These are phyloP conservation scores for Salix viminalis DNA, from an alignment of 345 rosid species.

Conservation along the genomic window DNA sequence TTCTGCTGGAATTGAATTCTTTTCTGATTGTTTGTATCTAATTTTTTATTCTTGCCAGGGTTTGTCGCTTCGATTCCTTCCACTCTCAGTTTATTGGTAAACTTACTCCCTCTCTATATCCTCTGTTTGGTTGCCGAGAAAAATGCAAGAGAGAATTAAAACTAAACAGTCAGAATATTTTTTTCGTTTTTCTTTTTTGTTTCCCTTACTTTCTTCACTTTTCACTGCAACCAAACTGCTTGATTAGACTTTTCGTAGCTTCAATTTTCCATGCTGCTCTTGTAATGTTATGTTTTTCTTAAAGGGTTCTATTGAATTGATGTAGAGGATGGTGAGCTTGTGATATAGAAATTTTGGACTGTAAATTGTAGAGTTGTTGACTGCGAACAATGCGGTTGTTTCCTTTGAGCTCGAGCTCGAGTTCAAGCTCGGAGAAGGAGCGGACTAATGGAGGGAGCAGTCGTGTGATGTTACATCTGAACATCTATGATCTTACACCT, in stretches of 20 bases:
- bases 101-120: background rate
- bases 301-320: slow-evolving; percentile 4
- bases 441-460: slow-evolving; percentile 34
- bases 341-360: slow-evolving; percentile 21
- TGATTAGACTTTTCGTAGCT: background rate
- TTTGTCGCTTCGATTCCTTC: background rate
- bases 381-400: slow-evolving; percentile 62
- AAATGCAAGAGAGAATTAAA: background rate
- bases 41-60: background rate
- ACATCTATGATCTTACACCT: slow-evolving; percentile 94
- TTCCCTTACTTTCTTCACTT: background rate
- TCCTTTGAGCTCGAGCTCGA: slow-evolving; percentile 36
- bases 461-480: slow-evolving; percentile 54
- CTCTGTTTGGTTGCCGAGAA: background rate
- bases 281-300: background rate
- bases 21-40: background rate
- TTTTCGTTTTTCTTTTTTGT: too few species aligned
- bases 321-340: slow-evolving; percentile 26
- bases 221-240: background rate
- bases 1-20: background rate
- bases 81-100: background rate
- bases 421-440: slow-evolving; percentile 46
- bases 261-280: background rate
- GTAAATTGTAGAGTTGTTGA: slow-evolving; percentile 16
- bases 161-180: background rate